phyloP scores from a whole-genome alignment of 768 basidiomycete species.

The Naematelia encephala region DNA sequence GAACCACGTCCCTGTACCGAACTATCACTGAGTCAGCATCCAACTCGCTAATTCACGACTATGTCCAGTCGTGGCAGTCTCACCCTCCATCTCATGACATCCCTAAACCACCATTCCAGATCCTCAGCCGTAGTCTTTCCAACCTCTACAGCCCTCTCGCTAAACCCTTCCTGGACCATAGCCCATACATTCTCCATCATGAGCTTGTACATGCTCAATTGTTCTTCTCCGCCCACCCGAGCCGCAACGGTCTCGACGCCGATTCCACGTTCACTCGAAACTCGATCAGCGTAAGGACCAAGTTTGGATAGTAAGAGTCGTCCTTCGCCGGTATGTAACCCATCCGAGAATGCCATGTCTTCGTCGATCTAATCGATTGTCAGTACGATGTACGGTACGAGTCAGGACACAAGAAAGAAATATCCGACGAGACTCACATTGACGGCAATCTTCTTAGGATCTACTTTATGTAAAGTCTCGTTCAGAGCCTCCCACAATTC shows the following conservation, averaged over 20 bases:
- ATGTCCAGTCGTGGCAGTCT: constrained; percentile 10
- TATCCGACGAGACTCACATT: constrained; percentile 57
- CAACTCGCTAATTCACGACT: not conserved
- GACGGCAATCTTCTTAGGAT: constrained; percentile 55
- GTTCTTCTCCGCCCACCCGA: constrained; percentile 50
- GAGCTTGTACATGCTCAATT: constrained; percentile 55
- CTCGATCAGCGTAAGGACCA: constrained; percentile 54
- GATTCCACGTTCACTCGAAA: constrained; percentile 55
- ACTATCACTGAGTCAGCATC: constrained; percentile 13
- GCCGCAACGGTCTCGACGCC: constrained; percentile 57
- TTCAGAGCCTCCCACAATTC: constrained; percentile 56
- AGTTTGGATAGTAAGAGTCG: constrained; percentile 52
- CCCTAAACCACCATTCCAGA: constrained; percentile 60
- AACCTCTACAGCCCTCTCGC: constrained; percentile 53
- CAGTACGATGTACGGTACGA: not conserved
- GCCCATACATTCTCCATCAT: constrained; percentile 60
- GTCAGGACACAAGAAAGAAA: not conserved
- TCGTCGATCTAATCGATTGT: constrained; percentile 22
- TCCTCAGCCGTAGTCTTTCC: constrained; percentile 57
- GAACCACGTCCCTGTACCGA: constrained; percentile 55
- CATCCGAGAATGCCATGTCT: constrained; percentile 57
- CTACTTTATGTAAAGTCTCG: constrained; percentile 49
- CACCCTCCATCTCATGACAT: constrained; percentile 54
- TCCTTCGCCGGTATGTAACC: constrained; percentile 58
- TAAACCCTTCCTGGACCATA: constrained; percentile 59